Conservation (phyloP, 176 grass and related monocot species). For the Aegilops speltoides region DNA sequence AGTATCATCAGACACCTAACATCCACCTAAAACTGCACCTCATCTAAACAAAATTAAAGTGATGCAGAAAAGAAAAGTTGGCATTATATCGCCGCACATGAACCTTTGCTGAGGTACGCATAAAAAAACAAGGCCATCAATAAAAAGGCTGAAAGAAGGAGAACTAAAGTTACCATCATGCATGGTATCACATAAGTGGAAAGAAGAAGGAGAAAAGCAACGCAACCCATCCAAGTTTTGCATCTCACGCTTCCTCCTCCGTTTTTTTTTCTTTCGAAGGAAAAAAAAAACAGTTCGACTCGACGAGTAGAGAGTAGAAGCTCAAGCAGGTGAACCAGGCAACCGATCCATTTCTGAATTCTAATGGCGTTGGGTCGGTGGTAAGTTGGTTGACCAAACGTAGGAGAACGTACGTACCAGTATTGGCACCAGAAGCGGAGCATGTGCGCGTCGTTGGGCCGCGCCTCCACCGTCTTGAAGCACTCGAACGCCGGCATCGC, state of each 20-base stretch:
- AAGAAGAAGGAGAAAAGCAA: neutral
- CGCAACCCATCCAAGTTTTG: slow-evolving; percentile 1
- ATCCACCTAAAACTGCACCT: neutral
- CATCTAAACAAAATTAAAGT: neutral
- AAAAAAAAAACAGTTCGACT: neutral
- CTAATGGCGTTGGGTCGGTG: neutral
- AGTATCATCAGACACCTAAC: neutral
- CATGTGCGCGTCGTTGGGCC: slow-evolving; percentile 53
- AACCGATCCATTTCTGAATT: neutral
- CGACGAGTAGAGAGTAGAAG: neutral
- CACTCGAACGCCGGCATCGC: slow-evolving; percentile 91
- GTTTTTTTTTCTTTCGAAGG: neutral
- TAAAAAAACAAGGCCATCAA: neutral
- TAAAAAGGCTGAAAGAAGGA: neutral
- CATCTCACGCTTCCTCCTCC: slow-evolving; percentile 5
- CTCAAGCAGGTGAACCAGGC: neutral
- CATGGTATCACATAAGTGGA: slow-evolving; percentile 12
- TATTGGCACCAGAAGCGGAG: slow-evolving; percentile 99
- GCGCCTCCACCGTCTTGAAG: slow-evolving; percentile 83
- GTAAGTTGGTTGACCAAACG: neutral
- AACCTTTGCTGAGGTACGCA: neutral
- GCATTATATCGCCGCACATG: slow-evolving; percentile 18
- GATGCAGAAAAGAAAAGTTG: neutral
- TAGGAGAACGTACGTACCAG: slow-evolving; percentile 52
- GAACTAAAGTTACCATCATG: slow-evolving; percentile 22